Evolutionary conservation across 202 grass and related monocot genomes (phyloP).

Genomic region (Musa balbisiana): DNA sequence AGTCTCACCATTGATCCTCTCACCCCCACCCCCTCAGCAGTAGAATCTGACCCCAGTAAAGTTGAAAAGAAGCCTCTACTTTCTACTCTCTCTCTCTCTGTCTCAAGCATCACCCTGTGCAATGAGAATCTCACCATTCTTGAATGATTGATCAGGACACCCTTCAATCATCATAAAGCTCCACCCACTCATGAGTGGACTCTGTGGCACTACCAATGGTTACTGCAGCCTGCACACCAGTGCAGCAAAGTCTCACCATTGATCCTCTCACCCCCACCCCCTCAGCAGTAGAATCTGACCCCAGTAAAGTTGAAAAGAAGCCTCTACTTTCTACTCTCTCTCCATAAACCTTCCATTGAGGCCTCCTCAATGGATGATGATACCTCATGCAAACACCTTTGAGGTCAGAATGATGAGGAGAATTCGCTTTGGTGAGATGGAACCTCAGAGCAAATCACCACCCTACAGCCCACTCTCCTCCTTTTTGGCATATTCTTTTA

Average conservation of each 20-base stretch:
- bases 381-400: neutral
- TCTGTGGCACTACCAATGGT: neutral
- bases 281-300: neutral
- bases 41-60: neutral
- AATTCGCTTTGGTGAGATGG: constrained; percentile 4
- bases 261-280: neutral
- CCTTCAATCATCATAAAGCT: constrained; percentile 3
- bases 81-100: neutral
- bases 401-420: neutral
- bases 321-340: neutral
- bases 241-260: neutral
- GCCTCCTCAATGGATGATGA: no score
- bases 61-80: neutral
- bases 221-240: neutral
- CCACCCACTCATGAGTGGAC: neutral
- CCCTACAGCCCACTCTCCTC: neutral
- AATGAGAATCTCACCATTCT: neutral
- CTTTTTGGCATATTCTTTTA: constrained; percentile 32
- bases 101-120: neutral
- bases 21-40: neutral
- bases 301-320: neutral
- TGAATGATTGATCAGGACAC: neutral
- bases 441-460: neutral
- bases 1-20: neutral
- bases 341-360: no score